Evolutionary conservation across 257 asterid genomes (phyloP), one percentile per base, ranked within the genome.

Genomic region (Nicotiana tabacum): DNA sequence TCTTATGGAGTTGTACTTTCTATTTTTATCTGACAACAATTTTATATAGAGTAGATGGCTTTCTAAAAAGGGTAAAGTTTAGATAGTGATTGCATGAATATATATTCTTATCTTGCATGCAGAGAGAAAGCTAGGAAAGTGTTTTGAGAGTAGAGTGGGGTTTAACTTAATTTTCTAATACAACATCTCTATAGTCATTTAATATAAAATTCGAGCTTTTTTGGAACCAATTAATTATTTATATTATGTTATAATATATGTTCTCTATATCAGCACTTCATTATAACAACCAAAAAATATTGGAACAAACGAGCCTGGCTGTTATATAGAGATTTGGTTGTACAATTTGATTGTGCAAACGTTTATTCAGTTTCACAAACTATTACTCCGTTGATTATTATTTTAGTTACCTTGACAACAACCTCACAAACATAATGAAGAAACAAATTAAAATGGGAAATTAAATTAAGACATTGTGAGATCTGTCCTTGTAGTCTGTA

Each of bases 81-180:
- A n/a, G 76, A 13, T 74, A 27, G 29, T 48, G 80, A 13, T 27
- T 74, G 27, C 16, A 74, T 74, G 87, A 83, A 87, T 90, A 92
- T 94, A 87, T 90, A 92, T 94, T 89, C 97, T 91, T 90, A 88
- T 84, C 98, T 92, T 94, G 94, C 77, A 60, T 58, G 72, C 6
- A 60, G 82, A 33, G 69, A 60, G 5, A 48, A 48, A 48, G 35
- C 43, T 27, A 74, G 15, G 35, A 51, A 74, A 27, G 24, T 1
- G 0, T 24, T 46, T 43, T 12, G 33, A 69, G 33, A 69, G 57
- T 9, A 2, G 30, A 8, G 66, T 21, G 66, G 30, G 11, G 29
- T 2, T 18, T 35, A 13, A 46, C 12, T 53, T 53, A 67, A 35
- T 7, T 66, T 66, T 66, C 48, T 30, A 30, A 24, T 24, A 24